Base-by-base conservation (phyloP, 768 basidiomycete genomes). In the Amanita rimosa region DNA sequence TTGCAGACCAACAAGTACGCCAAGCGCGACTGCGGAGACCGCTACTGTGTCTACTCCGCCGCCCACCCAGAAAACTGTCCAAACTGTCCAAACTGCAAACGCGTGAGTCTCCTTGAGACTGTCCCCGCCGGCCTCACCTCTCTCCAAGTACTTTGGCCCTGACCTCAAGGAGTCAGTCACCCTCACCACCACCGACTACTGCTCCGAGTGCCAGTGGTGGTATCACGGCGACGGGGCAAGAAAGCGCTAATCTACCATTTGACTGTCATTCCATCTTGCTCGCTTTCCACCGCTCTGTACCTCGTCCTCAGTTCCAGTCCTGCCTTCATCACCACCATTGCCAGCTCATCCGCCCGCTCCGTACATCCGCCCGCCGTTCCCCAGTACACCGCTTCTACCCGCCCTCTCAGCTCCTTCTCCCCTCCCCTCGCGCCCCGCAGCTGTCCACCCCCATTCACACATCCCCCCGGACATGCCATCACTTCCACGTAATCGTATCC, bases 381-480 rank as follows among this genome's bases (percentile, higher is more conserved):
- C 93, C 93, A 95, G 61, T 96, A 97, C 40, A 79, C 73, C 50
- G 71, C 75, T 63, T 96, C 94, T 29, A 94, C 90, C 54, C 69
- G 74, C 56, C 73, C 72, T 31, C 83, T 84, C 90, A 90, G 92
- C 54, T 81, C 85, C 58, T 77, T 84, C 56, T 83, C 81, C 2
- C 83, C 85, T 90, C 53, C 85, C 10, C 6, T 31, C 40, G 40
- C 33, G 52, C 52, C 54, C 59, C 73, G 74, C 47, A 85, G 63
- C 69, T 98, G 96, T 4, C 96, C 96, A 17, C 95, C 96, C 6
- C 96, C 96, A 61, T 97, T 97, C 36, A 96, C 90, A 63, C 96
- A 98, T 14, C 96, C 96, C 0, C 85, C 83, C 0, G 96, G 96
- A 68, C 96, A 99, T 29, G 96, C 96, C 96, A 99, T 98, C 53